Conservation (phyloP, 768 basidiomycete genomes). For the Boletus vermiculosoides region DNA sequence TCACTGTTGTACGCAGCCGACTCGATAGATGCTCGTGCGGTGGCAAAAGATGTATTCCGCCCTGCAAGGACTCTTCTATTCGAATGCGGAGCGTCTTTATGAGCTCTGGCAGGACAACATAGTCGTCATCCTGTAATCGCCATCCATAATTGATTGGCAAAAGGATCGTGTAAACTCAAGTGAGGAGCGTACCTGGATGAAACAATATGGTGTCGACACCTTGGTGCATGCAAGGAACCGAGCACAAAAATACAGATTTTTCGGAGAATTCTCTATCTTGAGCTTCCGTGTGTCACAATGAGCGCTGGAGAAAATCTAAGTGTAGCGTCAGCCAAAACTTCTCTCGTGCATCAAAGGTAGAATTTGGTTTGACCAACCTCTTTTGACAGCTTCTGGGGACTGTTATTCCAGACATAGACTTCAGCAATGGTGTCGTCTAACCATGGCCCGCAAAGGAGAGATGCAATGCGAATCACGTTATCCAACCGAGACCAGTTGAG, state of each 20-base stretch:
- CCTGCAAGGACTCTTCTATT: conserved; percentile 27
- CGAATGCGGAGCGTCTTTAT: conserved; percentile 49
- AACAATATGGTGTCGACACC: conserved; percentile 53
- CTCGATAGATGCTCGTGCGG: conserved; percentile 60
- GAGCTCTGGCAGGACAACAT: conserved; percentile 56
- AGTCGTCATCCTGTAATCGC: conserved; percentile 61
- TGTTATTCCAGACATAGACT: conserved; percentile 67
- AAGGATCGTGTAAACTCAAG: neutral
- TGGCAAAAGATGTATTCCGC: conserved; percentile 54
- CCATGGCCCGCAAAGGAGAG: conserved; percentile 47
- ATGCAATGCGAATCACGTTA: conserved; percentile 57
- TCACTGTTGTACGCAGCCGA: conserved; percentile 43
- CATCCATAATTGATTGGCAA: conserved; percentile 4
- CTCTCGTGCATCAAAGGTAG: neutral
- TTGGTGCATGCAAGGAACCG: conserved; percentile 57
- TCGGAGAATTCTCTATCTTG: conserved; percentile 53
- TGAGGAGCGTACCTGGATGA: conserved; percentile 49
- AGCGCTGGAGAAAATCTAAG: conserved; percentile 42
- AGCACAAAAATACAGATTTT: conserved; percentile 61
- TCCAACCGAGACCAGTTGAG: conserved; percentile 67
- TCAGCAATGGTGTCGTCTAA: conserved; percentile 46
- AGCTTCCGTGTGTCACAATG: conserved; percentile 45
- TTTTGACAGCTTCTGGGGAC: conserved; percentile 39
- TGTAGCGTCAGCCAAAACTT: neutral
- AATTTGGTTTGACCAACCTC: conserved; percentile 36